These are phyloP conservation scores for Pyricularia pennisetigena DNA, from an alignment of 2,329 filamentous ascomycete species.

Conservation along the genomic window DNA sequence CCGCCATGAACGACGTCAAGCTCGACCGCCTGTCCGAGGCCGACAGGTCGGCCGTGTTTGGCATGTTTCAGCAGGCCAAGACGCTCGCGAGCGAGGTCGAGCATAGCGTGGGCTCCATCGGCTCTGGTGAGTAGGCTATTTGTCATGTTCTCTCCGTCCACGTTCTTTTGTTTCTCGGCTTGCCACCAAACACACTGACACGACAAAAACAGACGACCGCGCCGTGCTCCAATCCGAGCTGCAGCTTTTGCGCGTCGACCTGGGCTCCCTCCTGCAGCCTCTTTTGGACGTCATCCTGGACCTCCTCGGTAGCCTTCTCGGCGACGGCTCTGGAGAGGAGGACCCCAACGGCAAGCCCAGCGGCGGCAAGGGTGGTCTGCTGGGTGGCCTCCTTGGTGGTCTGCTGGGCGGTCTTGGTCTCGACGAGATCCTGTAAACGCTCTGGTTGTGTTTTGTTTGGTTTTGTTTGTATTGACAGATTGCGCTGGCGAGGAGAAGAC, in stretches of 20 bases:
- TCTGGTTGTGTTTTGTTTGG: not conserved
- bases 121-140: not conserved
- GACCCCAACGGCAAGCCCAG: not conserved
- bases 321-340: not conserved
- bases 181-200: too few relatives aligned
- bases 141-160: too few relatives aligned
- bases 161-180: too few relatives aligned
- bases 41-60: not conserved
- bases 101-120: not conserved
- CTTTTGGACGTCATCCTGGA: not conserved
- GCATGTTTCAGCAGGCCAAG: not conserved
- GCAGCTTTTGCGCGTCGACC: not conserved
- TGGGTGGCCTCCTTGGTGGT: not conserved
- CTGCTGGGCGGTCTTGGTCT: not conserved
- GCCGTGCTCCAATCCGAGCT: not conserved
- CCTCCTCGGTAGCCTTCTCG: not conserved
- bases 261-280: not conserved
- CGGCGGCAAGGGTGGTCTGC: not conserved
- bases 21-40: not conserved
- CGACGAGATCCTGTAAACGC: not conserved
- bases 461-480: not conserved
- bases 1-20: not conserved
- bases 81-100: not conserved
- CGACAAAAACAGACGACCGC: not conserved
- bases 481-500: not conserved